Evolutionary conservation across 192 early-diverging fungal genomes (phyloP), one percentile per base, ranked within the genome.

Genomic region (Phlyctochytrium planicorne): DNA sequence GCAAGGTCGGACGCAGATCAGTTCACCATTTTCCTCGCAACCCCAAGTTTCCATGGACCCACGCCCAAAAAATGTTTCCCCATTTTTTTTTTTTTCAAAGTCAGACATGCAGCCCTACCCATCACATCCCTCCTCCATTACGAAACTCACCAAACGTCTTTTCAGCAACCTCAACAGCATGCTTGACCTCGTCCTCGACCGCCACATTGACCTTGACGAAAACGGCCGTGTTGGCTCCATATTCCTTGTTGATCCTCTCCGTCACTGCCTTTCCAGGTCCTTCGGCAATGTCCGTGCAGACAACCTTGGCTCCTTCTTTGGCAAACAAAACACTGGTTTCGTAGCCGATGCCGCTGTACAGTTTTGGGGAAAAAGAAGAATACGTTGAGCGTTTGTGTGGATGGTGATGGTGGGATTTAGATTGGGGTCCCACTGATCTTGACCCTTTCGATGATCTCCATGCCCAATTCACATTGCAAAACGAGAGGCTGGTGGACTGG

Each of bases 221-320:
- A 16, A 88, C 72, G 37, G 92, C 90, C 25, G 69, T 72, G 1
- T 47, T 34, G 3, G 2, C 32, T 17, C 23, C 37, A 32, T 36
- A 76, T 23, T 75, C 62, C 2, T 80, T 73, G 3, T 64, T 71
- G 53, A 91, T 86, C 59, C 78, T 86, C 4, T 72, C 76, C 31
- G 84, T 83, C 2, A 85, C 80, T 2, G 69, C 76, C 30, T 74
- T 56, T 10, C 82, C 88, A 1, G 83, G 83, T 53, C 76, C 70
- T 24, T 85, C 84, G 75, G 92, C 89, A 66, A 94, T 75, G 70
- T 94, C 92, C n/a, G 84, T 87, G 67, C 78, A 83, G 0, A 94
- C 88, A 14, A 94, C 88, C 34, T 87, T 79, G 32, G 88, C 88
- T 27, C 90, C 92, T 82, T 94, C 89, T 3, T 84, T 82, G 3